Conservation (phyloP, 805 yeast genomes). For the Zygoascus flipseniorum region DNA sequence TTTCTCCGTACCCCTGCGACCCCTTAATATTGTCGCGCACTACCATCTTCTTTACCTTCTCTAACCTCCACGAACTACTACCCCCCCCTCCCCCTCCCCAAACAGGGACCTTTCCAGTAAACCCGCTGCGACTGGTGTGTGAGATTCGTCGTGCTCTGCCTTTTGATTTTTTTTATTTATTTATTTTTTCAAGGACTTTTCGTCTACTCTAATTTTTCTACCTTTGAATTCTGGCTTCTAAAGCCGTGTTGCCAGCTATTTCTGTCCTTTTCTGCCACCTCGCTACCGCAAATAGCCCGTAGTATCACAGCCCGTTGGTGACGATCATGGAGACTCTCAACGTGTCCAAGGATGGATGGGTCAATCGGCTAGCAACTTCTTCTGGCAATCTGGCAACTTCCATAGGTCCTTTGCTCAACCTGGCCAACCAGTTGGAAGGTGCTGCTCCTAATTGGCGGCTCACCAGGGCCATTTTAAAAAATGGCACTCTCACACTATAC, state of each 20-base stretch:
- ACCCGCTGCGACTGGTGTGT: no score
- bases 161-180: neutral
- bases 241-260: neutral
- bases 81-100: no score
- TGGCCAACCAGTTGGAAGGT: neutral
- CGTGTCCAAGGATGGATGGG: constrained; percentile 45
- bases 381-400: constrained; percentile 6
- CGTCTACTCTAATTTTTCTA: neutral
- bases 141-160: no score
- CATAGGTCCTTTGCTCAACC: neutral
- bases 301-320: no score
- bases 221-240: neutral
- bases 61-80: no score
- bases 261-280: no score
- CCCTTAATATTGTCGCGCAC: no score
- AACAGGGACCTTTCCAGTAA: no score
- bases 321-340: neutral
- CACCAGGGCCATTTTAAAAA: constrained; percentile 59
- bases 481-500: constrained; percentile 55
- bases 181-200: neutral
- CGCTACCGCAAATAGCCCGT: no score
- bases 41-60: no score
- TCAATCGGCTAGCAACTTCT: constrained; percentile 34
- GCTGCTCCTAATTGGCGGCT: constrained; percentile 31
- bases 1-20: no score